Conservation (phyloP, 352 stramenopile species). For the Pythium myriotylum region DNA sequence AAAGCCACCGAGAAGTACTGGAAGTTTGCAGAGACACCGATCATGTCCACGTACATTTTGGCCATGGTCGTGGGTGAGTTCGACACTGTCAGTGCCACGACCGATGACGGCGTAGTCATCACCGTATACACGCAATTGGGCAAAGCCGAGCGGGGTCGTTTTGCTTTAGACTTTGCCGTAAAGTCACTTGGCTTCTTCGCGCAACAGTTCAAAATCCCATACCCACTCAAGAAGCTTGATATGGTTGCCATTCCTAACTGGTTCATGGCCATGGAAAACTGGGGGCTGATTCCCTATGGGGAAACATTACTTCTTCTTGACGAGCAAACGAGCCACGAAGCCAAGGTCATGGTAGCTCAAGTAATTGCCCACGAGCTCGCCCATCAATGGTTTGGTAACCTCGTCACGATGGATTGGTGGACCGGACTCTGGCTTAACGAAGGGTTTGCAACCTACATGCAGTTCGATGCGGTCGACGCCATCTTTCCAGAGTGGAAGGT, state of each 20-base stretch:
- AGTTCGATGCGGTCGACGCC: constrained; percentile 91
- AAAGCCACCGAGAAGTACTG: constrained; percentile 31
- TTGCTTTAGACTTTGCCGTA: constrained; percentile 83
- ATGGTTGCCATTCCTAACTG: constrained; percentile 97
- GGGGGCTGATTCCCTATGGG: constrained; percentile 94
- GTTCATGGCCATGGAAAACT: constrained; percentile 94
- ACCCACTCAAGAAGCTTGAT: constrained; percentile 97
- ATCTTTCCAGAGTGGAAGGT: constrained; percentile 94
- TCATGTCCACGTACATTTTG: constrained; percentile 98
- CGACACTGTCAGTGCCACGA: constrained; percentile 91
- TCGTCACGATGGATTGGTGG: constrained; percentile 99
- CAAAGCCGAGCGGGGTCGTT: constrained; percentile 87
- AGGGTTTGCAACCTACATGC: constrained; percentile 96
- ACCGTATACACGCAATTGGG: constrained; percentile 94
- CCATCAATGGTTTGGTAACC: constrained; percentile 97
- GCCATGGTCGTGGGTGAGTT: constrained; percentile 96
- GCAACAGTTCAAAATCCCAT: constrained; percentile 72
- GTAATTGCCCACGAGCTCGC: constrained; percentile 97
- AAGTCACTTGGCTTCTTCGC: constrained; percentile 71
- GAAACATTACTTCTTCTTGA: constrained; percentile 89
- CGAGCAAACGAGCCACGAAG: constrained; percentile 48
- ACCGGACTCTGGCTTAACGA: no score
- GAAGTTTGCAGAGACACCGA: constrained; percentile 88
- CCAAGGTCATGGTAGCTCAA: constrained; percentile 78
- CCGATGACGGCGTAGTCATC: constrained; percentile 89